Evolutionary conservation across 108 stramenopile species (phyloP), one percentile per base, ranked within the genome.

Genomic region (Fistulifera solaris): DNA sequence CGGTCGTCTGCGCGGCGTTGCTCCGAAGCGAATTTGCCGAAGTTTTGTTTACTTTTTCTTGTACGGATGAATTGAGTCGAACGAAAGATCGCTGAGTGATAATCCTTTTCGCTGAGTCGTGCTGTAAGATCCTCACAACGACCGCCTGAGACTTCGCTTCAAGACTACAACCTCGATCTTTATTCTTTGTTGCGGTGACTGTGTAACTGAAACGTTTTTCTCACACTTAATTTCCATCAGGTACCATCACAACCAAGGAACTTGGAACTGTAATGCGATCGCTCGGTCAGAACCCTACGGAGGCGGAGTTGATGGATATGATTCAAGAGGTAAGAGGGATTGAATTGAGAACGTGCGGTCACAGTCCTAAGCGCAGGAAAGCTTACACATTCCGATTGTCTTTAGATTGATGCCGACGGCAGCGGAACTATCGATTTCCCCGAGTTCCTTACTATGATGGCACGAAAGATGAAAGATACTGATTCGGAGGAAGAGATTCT

Each of bases 161-260:
- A 35, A n/a, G n/a, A n/a, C n/a, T n/a, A n/a, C n/a, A n/a, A n/a
- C n/a, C n/a, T n/a, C n/a, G n/a, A n/a, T n/a, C n/a, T n/a, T n/a
- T n/a, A n/a, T n/a, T n/a, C n/a, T n/a, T n/a, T n/a, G n/a, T n/a
- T n/a, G n/a, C n/a, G n/a, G n/a, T n/a, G n/a, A n/a, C n/a, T n/a
- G n/a, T n/a, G n/a, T n/a, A n/a, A n/a, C n/a, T n/a, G n/a, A n/a
- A n/a, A n/a, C 31, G 3, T 14, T 45, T 57, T 57, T 42, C 23
- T 42, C 12, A n/a, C 44, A 45, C 11, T 45, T 5, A 4, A 19
- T 45, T 35, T 35, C 3, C 31, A 35, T 8, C 72, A 88, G 96
- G 96, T 54, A 99, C 99, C 80, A 99, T 99, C 93, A 99, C 99
- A 61, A 99, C 98, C 86, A 99, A 99, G 92, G 99, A 99, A 77